Evolutionary conservation across 2,329 filamentous ascomycete genomes (phyloP), one percentile per base, ranked within the genome.

Genomic region (Talaromyces marneffei): DNA sequence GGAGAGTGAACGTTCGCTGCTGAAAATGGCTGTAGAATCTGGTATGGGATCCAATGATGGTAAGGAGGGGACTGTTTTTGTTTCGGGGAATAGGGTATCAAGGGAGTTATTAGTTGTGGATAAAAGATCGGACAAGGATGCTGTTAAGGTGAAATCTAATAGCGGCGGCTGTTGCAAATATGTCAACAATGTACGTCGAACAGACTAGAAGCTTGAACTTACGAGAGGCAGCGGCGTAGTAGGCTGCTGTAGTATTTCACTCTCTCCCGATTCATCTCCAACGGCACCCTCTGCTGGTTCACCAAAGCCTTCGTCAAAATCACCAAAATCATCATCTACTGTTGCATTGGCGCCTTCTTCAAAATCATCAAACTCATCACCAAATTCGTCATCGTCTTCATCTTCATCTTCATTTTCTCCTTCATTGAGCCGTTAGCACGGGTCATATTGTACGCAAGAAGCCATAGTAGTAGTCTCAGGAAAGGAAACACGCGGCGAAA

Each of bases 1-100:
- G 0, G 94, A 97, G 60, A 90, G 87, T 64, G 90, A 95, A 62
- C 92, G 87, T 57, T 92, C 88, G 42, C 91, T 95, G 59, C 91
- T 85, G 75, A 97, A 94, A 56, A 91, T 84, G 48, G 88, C 73
- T 39, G 78, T 75, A 57, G 74, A 71, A 68, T 77, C 72, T 54
- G 72, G 68, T 58, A 80, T 75, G 20, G 77, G 71, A 61, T 78
- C 73, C 60, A 77, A 66, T 18, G 71, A 65, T 29, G 74, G 68
- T 52, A 76, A 65, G 37, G 71, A 70, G 54, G 69, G 63, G 52
- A 74, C 61, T 54, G 75, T 64, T 69, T 73, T 72, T 23, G 78
- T 74, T 46, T 67, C 66, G 60, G 77, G 79, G 66, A 79, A 79
- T 59, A 80, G 72, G 59, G 70, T 71, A 66, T 80, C 73, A 56